Base-by-base conservation (phyloP, 2,329 filamentous ascomycete genomes). In the Pezicula radicicola region DNA sequence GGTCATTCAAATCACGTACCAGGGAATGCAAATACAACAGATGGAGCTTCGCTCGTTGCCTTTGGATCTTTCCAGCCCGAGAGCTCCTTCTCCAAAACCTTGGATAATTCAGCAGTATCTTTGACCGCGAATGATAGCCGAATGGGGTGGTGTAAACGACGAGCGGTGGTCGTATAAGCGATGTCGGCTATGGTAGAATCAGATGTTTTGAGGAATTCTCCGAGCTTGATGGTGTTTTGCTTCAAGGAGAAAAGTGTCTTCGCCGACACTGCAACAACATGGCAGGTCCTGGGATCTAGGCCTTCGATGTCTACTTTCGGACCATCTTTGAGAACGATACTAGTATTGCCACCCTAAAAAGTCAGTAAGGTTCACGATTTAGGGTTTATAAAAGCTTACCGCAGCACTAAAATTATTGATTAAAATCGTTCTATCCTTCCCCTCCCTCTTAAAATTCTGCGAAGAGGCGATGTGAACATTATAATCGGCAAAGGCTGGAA, bases 121-220 rank as follows among this genome's bases (percentile, higher is more conserved):
- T 64, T 63, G 1, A 70, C 75, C 2, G 70, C 63, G 42, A 77
- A 72, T 40, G 72, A 76, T 63, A 79, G 70, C 16, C 80, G 75
- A 69, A 77, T 77, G 58, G 75, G 70, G 63, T 83, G 75, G 57
- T 85, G 83, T 8, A 80, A 76, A 46, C 78, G 77, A 15, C 84
- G 76, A 3, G 53, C 50, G 6, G 52, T 57, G 8, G 53, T 49
- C 6, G 56, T 57, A 30, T 59, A 59, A 15, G 53, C 46, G 2
- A 59, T 16, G 15, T 50, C 43, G 18, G 48, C 30, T 10, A 59
- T 27, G 5, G 25, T n/a, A 10, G 35, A 30, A 13, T 53, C 28
- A 2, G 51, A 25, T 35, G 47, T 47, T 6, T 36, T 15, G 15
- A 54, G 39, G 40, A 47, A 50, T 2, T 48, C 27, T 8, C 28